Evolutionary conservation across 768 basidiomycete genomes (phyloP).

Genomic region (Mrakia hoshinonis): DNA sequence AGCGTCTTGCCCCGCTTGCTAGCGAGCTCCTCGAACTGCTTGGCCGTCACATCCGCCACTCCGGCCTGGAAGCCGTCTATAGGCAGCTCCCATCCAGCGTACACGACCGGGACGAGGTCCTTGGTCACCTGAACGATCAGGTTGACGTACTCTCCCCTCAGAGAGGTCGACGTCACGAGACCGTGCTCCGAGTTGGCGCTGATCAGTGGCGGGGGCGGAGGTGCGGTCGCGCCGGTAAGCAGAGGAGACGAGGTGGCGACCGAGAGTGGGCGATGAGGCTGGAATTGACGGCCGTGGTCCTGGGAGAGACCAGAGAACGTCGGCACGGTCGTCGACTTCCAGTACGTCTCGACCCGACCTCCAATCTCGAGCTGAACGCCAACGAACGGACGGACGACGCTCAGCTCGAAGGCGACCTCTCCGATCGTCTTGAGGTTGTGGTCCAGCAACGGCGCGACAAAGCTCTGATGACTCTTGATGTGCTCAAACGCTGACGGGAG

Average conservation of each 20-base stretch:
- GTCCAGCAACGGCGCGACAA: slow-evolving; percentile 68
- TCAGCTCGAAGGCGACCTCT: slow-evolving; percentile 84
- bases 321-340: slow-evolving; percentile 73
- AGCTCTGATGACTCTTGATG: slow-evolving; percentile 41
- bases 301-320: slow-evolving; percentile 38
- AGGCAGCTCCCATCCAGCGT: slow-evolving; percentile 65
- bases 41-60: slow-evolving; percentile 72
- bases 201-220: slow-evolving; percentile 3
- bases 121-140: slow-evolving; percentile 82
- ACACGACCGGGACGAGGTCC: slow-evolving; percentile 83
- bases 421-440: slow-evolving; percentile 88
- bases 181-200: slow-evolving; percentile 34
- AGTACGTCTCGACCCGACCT: slow-evolving; percentile 93
- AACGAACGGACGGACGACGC: slow-evolving; percentile 76
- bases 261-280: slow-evolving; percentile 40
- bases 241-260: slow-evolving; percentile 39
- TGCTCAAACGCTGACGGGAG: slow-evolving; percentile 62
- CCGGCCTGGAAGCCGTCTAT: slow-evolving; percentile 62
- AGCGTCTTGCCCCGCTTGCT: slow-evolving; percentile 45
- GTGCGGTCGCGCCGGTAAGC: slow-evolving; percentile 26
- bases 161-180: slow-evolving; percentile 70
- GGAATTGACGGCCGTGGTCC: slow-evolving; percentile 42
- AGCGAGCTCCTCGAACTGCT: slow-evolving; percentile 68
- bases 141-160: slow-evolving; percentile 80
- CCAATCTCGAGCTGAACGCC: slow-evolving; percentile 90